Conservation (phyloP, 805 yeast species). For the Nakazawaea ambrosiae region DNA sequence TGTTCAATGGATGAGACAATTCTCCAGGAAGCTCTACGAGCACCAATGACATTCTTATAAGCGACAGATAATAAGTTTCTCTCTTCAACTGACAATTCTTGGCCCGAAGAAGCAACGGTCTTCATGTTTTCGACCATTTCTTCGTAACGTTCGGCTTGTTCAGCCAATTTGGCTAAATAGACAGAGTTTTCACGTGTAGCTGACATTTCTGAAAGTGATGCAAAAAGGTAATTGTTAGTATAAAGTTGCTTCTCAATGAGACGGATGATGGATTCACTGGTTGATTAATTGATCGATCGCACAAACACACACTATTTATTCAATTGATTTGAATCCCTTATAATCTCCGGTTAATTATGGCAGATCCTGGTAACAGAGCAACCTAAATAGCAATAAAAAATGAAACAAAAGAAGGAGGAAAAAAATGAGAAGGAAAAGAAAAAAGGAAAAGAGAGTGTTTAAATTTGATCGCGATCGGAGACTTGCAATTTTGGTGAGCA, state of each 20-base stretch:
- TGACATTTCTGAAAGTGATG: too few species aligned
- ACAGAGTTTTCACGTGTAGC: conserved; percentile 96
- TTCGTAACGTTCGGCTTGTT: conserved; percentile 99
- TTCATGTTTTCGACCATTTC: conserved; percentile 99
- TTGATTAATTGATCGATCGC: too few species aligned
- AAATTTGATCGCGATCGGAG: too few species aligned
- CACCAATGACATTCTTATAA: conserved; percentile 97
- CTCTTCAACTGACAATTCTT: conserved; percentile 95
- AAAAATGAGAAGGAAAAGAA: too few species aligned
- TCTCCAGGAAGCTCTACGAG: conserved; percentile 99
- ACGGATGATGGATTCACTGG: neutral
- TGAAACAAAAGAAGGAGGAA: too few species aligned
- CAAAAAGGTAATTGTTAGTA: neutral
- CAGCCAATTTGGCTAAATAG: conserved; percentile 96
- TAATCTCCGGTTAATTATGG: too few species aligned
- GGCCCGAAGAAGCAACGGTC: conserved; percentile 92
- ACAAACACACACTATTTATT: neutral
- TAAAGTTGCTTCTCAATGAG: too few species aligned
- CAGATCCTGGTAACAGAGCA: too few species aligned
- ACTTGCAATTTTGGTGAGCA: too few species aligned
- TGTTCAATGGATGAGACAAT: conserved; percentile 97
- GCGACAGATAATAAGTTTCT: conserved; percentile 96
- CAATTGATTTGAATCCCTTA: too few species aligned
- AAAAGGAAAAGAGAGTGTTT: too few species aligned
- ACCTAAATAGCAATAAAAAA: too few species aligned